Evolutionary conservation across 345 rosid genomes (phyloP).

Genomic region (Adansonia digitata): DNA sequence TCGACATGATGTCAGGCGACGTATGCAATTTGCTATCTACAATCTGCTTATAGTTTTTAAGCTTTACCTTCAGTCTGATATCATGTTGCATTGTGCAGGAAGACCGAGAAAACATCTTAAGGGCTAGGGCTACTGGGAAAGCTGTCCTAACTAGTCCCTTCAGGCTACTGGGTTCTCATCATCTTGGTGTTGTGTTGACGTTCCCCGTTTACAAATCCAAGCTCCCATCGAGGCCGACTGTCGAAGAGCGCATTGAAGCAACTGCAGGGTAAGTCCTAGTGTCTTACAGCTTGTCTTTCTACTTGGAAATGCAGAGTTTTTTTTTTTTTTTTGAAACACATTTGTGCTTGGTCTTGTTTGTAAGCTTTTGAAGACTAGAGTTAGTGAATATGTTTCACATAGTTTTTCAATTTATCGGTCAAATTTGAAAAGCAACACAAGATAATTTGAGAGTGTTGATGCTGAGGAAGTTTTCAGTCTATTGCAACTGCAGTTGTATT

Average conservation of each 20-base stretch:
- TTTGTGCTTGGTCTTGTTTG: background rate
- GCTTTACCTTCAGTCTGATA: background rate
- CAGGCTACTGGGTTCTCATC: constrained; percentile 82
- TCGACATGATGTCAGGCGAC: constrained; percentile 99
- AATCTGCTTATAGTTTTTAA: constrained; percentile 6
- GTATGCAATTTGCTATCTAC: constrained; percentile 29
- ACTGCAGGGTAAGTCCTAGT: constrained; percentile 67
- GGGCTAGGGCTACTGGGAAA: constrained; percentile 86
- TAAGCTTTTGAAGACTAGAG: background rate
- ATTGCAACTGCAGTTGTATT: background rate
- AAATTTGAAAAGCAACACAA: background rate
- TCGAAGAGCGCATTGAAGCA: constrained; percentile 66
- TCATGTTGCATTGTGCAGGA: constrained; percentile 43
- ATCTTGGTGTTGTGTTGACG: constrained; percentile 94
- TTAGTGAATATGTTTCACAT: background rate
- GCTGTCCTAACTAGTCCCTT: constrained; percentile 94
- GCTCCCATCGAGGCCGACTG: constrained; percentile 63
- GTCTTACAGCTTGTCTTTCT: background rate
- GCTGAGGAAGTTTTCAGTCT: background rate
- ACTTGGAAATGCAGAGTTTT: background rate
- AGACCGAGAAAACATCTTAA: constrained; percentile 83
- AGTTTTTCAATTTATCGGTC: background rate
- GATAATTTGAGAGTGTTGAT: background rate
- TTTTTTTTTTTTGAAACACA: background rate
- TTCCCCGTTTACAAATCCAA: constrained; percentile 88